Base-by-base conservation (phyloP, 768 basidiomycete species). In the Mycena capillaripes region DNA sequence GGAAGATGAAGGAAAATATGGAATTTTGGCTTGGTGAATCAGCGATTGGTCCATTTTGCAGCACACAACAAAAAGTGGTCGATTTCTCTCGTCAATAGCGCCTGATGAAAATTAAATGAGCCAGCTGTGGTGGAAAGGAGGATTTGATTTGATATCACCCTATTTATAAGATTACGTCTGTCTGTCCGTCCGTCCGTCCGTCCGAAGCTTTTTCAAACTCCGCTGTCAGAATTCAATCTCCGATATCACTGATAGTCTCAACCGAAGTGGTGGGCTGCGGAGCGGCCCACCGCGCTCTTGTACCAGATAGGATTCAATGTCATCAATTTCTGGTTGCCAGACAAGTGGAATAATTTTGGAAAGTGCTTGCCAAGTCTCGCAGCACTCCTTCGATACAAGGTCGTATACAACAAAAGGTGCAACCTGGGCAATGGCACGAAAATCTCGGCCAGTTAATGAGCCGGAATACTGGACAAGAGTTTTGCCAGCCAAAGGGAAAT, bases 1-100 rank as follows among this genome's bases (percentile, higher is more conserved):
- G 80, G 78, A 1, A 87, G 75, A 69, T 87, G 86, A 0, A 81
- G 32, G 14, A 86, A 34, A 32, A 86, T 77, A 53, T 87, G 85
- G 71, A 86, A 85, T 66, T 86, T 87, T 1, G 83, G 80, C 70
- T 87, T 86, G 66, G 83, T 84, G 73, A 85, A 84, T 82, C 80
- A 85, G 17, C 55, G 75, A 34, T 67, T 73, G 8, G 78, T 81
- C 80, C 78, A 83, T 1, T 40, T 68, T 0, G 79, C 81, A 0
- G 82, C 80, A 17, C 77, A 75, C 2, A 73, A 34, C 5, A 87
- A 79, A 61, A 87, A 85, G 19, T 81, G 60, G 2, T 84, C 56
- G 32, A 87, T 86, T 34, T 78, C 77, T 3, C 65, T 25, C 30
- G 77, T 53, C 0, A 85, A 72, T 1, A 57, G 42, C 11, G 38